These are phyloP conservation scores for Chenopodium album DNA, from an alignment of 148 eudicot species.

Conservation along the genomic window DNA sequence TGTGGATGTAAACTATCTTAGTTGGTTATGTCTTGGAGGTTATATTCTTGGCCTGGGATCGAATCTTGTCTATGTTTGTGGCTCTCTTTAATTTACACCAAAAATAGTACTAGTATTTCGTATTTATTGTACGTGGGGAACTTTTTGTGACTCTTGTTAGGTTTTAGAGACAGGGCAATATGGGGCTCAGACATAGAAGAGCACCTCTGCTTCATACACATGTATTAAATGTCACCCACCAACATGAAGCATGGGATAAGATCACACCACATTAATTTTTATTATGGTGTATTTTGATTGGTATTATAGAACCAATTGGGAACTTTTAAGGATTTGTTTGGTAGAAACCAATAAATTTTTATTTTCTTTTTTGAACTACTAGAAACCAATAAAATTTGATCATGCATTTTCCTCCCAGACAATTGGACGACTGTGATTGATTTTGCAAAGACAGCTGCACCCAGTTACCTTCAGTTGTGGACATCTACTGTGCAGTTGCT, in stretches of 20 bases:
- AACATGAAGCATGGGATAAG: conserved; percentile 16
- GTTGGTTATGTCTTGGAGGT: no score
- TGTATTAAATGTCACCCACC: conserved; percentile 4
- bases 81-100: no score
- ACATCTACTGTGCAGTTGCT: conserved; percentile 5
- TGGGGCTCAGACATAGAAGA: conserved; percentile 5
- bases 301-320: not conserved
- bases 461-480: conserved; percentile 3
- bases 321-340: not conserved
- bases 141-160: conserved; percentile 2
- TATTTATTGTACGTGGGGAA: not conserved
- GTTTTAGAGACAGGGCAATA: conserved; percentile 14
- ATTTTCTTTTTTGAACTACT: not conserved
- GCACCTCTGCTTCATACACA: not conserved
- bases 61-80: no score
- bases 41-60: no score
- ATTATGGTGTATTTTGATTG: conserved; percentile 1
- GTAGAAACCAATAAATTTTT: not conserved
- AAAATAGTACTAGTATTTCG: no score
- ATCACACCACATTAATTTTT: not conserved
- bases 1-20: no score
- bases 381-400: not conserved
- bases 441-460: not conserved
- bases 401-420: not conserved
- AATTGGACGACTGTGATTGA: conserved; percentile 15